phyloP scores from a whole-genome alignment of 176 grass and related monocot genomes.

The Rhynchospora pubera region DNA sequence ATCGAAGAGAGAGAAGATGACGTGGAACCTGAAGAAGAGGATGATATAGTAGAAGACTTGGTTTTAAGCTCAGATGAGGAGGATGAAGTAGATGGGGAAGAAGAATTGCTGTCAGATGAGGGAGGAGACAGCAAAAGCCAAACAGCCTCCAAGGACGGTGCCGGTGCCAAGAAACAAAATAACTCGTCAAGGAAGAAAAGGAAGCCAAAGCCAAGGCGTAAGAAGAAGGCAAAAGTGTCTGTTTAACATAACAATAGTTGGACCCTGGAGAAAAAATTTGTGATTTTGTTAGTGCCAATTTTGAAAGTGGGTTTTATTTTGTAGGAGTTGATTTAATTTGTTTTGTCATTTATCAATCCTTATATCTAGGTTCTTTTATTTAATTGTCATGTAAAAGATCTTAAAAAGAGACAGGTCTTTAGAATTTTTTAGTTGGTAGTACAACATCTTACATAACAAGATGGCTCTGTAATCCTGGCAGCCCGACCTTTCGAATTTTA shows the following conservation, averaged over 20 bases:
- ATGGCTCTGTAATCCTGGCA: too few species aligned
- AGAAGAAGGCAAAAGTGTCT: conserved; percentile 43
- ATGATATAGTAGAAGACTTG: conserved; percentile 79
- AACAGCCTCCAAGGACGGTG: conserved; percentile 30
- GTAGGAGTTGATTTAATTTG: background rate
- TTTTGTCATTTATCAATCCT: background rate
- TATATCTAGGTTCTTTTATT: background rate
- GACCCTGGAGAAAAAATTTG: background rate
- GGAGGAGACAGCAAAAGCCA: conserved; percentile 38
- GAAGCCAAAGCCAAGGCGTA: conserved; percentile 38
- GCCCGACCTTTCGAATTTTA: background rate
- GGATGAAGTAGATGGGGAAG: conserved; percentile 23
- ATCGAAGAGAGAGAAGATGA: conserved; percentile 43
- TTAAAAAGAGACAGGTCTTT: background rate
- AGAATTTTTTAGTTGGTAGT: background rate
- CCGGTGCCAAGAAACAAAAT: conserved; percentile 43
- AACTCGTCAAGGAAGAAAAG: conserved; percentile 33
- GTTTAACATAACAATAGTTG: background rate
- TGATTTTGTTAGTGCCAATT: background rate
- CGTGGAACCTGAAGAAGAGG: conserved; percentile 36
- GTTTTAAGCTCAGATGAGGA: conserved; percentile 86
- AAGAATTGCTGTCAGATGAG: conserved; percentile 33
- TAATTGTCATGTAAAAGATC: background rate
- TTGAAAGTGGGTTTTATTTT: background rate
- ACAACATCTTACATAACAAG: background rate